Conservation (phyloP, 2,329 filamentous ascomycete genomes). For the Nakataea oryzae region DNA sequence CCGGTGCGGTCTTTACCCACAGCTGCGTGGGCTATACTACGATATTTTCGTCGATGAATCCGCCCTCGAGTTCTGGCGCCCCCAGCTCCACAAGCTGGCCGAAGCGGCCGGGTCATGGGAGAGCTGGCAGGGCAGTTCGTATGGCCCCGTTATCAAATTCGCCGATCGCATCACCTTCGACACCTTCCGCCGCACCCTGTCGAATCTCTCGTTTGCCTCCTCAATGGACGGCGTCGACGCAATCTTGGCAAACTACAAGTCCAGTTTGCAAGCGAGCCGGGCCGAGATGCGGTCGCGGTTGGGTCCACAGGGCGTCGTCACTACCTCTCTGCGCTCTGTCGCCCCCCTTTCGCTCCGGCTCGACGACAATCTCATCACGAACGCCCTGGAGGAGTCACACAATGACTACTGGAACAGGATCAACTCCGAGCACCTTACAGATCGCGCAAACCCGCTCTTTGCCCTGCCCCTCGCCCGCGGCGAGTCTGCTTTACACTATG, state of each 20-base stretch:
- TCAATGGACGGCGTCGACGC: not conserved
- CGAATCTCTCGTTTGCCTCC: not conserved
- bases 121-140: constrained; percentile 32
- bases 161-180: constrained; percentile 34
- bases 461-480: constrained; percentile 19
- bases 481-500: constrained; percentile 31
- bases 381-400: constrained; percentile 13
- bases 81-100: constrained; percentile 33
- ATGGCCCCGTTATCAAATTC: constrained; percentile 34
- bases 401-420: constrained; percentile 21
- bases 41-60: constrained; percentile 32
- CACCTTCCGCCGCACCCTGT: constrained; percentile 15
- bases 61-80: constrained; percentile 23
- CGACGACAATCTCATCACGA: not conserved
- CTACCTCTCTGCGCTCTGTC: constrained; percentile 24
- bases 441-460: constrained; percentile 32
- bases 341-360: constrained; percentile 22
- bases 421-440: not conserved
- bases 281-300: not conserved
- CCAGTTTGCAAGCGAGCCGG: constrained; percentile 23
- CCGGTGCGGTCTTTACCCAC: constrained; percentile 9
- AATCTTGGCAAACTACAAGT: not conserved
- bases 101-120: constrained; percentile 23
- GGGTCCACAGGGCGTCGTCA: constrained; percentile 1
- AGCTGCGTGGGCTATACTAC: constrained; percentile 46